Evolutionary conservation across 495 filamentous ascomycete species (phyloP).

Genomic region (Lasiosphaeris hirsuta): DNA sequence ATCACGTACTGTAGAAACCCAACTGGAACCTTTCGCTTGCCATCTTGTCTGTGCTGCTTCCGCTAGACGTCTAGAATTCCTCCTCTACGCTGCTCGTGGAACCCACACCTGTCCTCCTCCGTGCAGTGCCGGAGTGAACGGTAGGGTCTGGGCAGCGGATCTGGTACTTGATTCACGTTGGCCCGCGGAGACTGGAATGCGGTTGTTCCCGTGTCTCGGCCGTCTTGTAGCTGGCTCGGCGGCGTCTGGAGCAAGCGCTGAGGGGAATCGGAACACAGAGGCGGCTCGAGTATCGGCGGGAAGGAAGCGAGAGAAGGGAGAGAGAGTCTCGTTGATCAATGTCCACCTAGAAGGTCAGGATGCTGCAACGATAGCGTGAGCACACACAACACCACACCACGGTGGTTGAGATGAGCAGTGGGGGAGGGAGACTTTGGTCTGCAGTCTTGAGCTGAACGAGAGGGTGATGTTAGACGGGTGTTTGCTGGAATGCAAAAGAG

Average conservation of each 20-base stretch:
- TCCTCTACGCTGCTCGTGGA: background rate
- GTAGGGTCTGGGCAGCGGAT: conserved; percentile 9
- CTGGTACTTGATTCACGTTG: background rate
- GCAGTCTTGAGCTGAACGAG: background rate
- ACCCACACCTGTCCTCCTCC: conserved; percentile 15
- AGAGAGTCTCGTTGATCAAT: no score
- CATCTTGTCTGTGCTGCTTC: conserved; percentile 3
- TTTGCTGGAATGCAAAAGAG: background rate
- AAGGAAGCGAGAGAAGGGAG: no score
- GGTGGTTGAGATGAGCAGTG: background rate
- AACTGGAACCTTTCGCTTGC: background rate
- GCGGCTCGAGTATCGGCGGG: no score
- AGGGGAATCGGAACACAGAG: no score
- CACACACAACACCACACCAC: background rate
- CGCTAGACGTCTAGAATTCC: conserved; percentile 1
- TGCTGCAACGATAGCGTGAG: conserved; percentile 8
- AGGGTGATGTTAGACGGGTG: background rate
- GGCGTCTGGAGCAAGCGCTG: no score
- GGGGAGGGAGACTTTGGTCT: background rate
- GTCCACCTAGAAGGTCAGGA: conserved; percentile 4
- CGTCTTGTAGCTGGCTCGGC: no score
- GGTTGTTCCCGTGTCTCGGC: background rate
- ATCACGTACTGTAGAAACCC: conserved; percentile 8
- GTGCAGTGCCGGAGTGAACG: conserved; percentile 9
- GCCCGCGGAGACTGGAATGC: conserved; percentile 2